These are phyloP conservation scores for Penicillium italicum DNA, from an alignment of 2,329 filamentous ascomycete species.

Conservation along the genomic window DNA sequence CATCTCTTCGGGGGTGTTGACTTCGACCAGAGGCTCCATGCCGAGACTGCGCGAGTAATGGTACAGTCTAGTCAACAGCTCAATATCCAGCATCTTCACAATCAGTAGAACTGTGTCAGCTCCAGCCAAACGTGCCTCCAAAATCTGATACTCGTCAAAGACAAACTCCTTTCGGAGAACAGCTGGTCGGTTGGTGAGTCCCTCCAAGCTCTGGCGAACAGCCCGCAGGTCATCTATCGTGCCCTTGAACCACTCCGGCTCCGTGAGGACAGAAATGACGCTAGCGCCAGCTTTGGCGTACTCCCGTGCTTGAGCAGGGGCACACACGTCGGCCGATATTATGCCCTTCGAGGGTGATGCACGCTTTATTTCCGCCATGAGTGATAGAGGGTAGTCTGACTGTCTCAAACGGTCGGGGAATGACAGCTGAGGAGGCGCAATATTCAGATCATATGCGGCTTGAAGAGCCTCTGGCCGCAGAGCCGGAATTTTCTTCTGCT, in stretches of 20 bases:
- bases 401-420: slow-evolving; percentile 75
- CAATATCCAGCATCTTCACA: slow-evolving; percentile 90
- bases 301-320: slow-evolving; percentile 81
- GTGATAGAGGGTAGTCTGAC: slow-evolving; percentile 80
- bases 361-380: slow-evolving; percentile 97
- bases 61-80: slow-evolving; percentile 73
- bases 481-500: slow-evolving; percentile 81
- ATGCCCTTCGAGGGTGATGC: slow-evolving; percentile 95
- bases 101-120: slow-evolving; percentile 94
- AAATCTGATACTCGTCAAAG: slow-evolving; percentile 96
- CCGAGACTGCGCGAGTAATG: slow-evolving; percentile 83
- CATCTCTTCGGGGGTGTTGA: slow-evolving; percentile 94
- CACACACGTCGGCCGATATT: slow-evolving; percentile 82
- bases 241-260: slow-evolving; percentile 99
- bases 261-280: slow-evolving; percentile 96
- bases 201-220: slow-evolving; percentile 82
- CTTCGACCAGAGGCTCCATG: slow-evolving; percentile 97
- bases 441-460: slow-evolving; percentile 77
- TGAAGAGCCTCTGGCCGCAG: slow-evolving; percentile 79
- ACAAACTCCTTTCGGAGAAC: slow-evolving; percentile 94
- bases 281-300: slow-evolving; percentile 94
- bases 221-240: slow-evolving; percentile 88
- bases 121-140: slow-evolving; percentile 87
- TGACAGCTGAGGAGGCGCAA: slow-evolving; percentile 77
- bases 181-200: slow-evolving; percentile 88